Conservation (phyloP, 2,329 filamentous ascomycete genomes). For the Corniculantispora saksenae region DNA sequence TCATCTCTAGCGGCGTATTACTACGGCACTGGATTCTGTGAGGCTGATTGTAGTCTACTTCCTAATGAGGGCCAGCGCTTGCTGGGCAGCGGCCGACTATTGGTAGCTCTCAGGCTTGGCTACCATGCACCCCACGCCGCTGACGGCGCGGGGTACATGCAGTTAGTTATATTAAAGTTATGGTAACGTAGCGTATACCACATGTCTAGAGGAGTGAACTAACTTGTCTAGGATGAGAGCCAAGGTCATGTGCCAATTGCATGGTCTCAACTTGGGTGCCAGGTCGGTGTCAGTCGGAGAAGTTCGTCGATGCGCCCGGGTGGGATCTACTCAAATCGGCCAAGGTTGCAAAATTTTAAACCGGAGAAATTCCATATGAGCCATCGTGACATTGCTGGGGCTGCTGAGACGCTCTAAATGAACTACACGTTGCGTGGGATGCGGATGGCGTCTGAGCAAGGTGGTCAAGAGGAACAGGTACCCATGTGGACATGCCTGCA, state of each 20-base stretch:
- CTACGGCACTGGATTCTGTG: neutral
- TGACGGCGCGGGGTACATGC: neutral
- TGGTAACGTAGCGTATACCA: slow-evolving; percentile 17
- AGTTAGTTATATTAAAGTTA: slow-evolving; percentile 13
- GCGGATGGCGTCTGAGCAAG: too few relatives aligned
- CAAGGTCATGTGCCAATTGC: neutral
- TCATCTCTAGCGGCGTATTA: neutral
- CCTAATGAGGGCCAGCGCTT: slow-evolving; percentile 5
- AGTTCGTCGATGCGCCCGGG: neutral
- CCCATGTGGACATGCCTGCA: too few relatives aligned
- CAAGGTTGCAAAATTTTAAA: too few relatives aligned
- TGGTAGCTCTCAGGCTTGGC: neutral
- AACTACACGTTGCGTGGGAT: neutral
- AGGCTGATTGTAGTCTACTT: neutral
- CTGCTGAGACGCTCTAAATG: neutral
- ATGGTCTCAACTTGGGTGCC: too few relatives aligned
- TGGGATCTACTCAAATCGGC: neutral
- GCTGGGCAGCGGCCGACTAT: neutral
- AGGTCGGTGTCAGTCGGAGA: neutral
- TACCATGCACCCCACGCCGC: slow-evolving; percentile 7
- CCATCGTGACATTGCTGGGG: too few relatives aligned
- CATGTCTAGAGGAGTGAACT: neutral
- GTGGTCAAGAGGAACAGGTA: neutral
- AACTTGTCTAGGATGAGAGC: neutral
- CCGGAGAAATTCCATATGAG: too few relatives aligned